These are phyloP conservation scores for Stylonectria norvegica DNA, from an alignment of 2,329 filamentous ascomycete species.

Conservation along the genomic window DNA sequence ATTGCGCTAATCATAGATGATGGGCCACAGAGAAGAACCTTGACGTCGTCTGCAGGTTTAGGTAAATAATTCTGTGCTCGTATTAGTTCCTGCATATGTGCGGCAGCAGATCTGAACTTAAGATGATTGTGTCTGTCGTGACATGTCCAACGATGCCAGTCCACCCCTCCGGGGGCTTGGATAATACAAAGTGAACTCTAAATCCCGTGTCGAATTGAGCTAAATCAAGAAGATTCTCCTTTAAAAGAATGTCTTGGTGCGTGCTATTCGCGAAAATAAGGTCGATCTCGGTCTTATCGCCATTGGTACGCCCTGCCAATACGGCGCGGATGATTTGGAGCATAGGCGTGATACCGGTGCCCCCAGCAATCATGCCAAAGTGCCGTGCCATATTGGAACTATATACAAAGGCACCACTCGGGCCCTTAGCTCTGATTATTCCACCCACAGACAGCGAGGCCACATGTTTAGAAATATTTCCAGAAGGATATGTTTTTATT, in stretches of 20 bases:
- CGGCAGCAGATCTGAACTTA: constrained; percentile 34
- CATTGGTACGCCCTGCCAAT: constrained; percentile 69
- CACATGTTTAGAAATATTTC: constrained; percentile 92
- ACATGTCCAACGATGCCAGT: constrained; percentile 88
- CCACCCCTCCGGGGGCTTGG: constrained; percentile 89
- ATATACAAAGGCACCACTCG: constrained; percentile 96
- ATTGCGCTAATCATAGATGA: constrained; percentile 93
- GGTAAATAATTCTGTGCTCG: constrained; percentile 66
- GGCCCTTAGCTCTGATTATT: constrained; percentile 81
- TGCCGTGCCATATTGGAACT: constrained; percentile 89
- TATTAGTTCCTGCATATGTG: neutral
- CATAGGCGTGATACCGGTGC: constrained; percentile 98
- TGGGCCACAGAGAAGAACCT: constrained; percentile 88
- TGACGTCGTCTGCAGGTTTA: constrained; percentile 76
- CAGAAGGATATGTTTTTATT: constrained; percentile 93
- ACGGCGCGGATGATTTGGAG: constrained; percentile 90
- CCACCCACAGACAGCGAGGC: constrained; percentile 76
- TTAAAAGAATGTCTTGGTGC: constrained; percentile 81
- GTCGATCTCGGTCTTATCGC: constrained; percentile 82
- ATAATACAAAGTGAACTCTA: constrained; percentile 87
- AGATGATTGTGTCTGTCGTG: constrained; percentile 88
- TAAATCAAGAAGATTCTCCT: constrained; percentile 80
- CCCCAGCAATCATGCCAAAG: constrained; percentile 96
- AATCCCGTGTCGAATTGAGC: constrained; percentile 73
- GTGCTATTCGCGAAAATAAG: constrained; percentile 96